Percentiles rank a stretch among this genome's conserved stretches.
Evolutionary conservation across 2,329 filamentous ascomycete genomes (phyloP).

Genomic region (Esteya vermicola): DNA sequence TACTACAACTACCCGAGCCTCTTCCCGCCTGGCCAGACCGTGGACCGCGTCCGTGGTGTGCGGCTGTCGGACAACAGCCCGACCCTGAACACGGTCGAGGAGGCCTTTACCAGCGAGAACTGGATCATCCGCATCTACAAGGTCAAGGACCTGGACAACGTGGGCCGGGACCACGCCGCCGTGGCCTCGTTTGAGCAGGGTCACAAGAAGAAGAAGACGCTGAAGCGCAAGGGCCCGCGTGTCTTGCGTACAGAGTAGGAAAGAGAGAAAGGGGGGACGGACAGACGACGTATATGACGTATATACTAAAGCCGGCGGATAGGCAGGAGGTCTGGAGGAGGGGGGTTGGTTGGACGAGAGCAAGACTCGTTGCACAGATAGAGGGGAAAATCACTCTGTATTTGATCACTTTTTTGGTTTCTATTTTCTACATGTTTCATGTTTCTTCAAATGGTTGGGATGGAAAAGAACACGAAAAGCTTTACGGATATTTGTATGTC

Average conservation of each 20-base stretch:
- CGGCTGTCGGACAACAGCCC: conserved; percentile 74
- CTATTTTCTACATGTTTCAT: too few species aligned
- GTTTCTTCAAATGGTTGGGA: too few species aligned
- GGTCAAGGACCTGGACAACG: conserved; percentile 96
- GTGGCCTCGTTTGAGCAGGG: conserved; percentile 60
- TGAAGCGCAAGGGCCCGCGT: conserved; percentile 59
- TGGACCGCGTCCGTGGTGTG: conserved; percentile 74
- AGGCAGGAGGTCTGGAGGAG: background rate
- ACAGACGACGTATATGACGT: too few species aligned
- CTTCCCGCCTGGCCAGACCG: conserved; percentile 81
- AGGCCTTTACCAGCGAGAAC: conserved; percentile 98
- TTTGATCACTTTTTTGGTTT: too few species aligned
- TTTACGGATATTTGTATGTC: background rate
- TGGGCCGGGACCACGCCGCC: conserved; percentile 71
- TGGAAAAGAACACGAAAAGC: background rate
- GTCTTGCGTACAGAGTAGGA: conserved; percentile 56
- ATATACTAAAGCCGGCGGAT: background rate
- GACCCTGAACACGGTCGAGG: conserved; percentile 76
- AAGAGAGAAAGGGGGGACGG: conserved; percentile 6
- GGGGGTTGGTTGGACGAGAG: background rate
- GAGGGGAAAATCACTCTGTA: background rate
- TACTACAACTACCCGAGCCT: conserved; percentile 95
- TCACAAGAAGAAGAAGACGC: conserved; percentile 68
- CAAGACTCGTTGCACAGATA: background rate
- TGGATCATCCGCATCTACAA: conserved; percentile 99